phyloP scores from a whole-genome alignment of 176 grass and related monocot species.

The Urochloa ruziziensis region DNA sequence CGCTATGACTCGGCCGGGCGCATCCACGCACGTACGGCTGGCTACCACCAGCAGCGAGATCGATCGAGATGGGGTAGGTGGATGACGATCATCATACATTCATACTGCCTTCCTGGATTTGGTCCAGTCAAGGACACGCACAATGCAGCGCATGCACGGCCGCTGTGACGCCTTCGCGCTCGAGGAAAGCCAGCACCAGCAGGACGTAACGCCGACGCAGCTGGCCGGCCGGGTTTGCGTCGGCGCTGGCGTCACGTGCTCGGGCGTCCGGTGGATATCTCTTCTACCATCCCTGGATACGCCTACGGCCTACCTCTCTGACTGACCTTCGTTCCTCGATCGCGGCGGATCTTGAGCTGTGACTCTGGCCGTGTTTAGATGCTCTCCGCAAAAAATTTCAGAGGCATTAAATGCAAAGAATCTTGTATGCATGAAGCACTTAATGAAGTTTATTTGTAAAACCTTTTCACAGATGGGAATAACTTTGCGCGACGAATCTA shows the following conservation, averaged over 20 bases:
- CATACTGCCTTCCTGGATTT: background rate
- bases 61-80: background rate
- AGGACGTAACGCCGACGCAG: background rate
- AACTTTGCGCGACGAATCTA: too few relatives aligned
- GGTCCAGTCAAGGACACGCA: background rate
- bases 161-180: conserved; percentile 1
- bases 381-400: too few relatives aligned
- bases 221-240: background rate
- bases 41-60: background rate
- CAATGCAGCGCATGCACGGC: background rate
- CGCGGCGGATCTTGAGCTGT: background rate
- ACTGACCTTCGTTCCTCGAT: background rate
- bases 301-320: background rate
- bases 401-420: too few relatives aligned
- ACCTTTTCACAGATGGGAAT: too few relatives aligned
- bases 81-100: background rate
- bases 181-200: background rate
- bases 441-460: too few relatives aligned
- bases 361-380: too few relatives aligned
- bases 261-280: background rate
- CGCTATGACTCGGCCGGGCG: background rate
- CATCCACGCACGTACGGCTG: background rate
- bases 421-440: too few relatives aligned
- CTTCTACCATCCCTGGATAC: background rate
- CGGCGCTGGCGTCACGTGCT: conserved; percentile 30